Percentiles rank a stretch among this genome's conserved stretches.
These are phyloP conservation scores for Paramecium sexaurelia DNA, from an alignment of 73 alveolate genomes.

Conservation along the genomic window DNA sequence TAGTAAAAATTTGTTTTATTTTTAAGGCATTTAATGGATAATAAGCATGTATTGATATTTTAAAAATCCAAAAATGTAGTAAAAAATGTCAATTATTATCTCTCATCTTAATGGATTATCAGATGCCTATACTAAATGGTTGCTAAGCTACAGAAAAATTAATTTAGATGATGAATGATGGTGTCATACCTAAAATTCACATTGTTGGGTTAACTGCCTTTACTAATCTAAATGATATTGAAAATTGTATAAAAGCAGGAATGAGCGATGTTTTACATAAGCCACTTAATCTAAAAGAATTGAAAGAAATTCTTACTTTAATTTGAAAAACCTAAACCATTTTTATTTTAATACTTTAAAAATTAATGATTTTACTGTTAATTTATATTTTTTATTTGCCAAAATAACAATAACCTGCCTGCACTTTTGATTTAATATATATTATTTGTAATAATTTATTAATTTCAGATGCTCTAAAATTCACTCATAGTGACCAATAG, in stretches of 20 bases:
- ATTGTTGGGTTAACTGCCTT: conserved; percentile 31
- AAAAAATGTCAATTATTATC: background rate
- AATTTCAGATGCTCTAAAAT: background rate
- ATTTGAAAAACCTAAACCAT: conserved; percentile 4
- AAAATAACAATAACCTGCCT: background rate
- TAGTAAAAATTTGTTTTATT: background rate
- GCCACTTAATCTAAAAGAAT: conserved; percentile 39
- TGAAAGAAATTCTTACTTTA: conserved; percentile 32
- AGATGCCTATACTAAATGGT: conserved; percentile 51
- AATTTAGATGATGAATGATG: background rate
- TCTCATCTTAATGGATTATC: conserved; percentile 40
- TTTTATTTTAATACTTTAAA: background rate
- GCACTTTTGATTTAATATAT: background rate
- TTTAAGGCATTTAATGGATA: conserved; percentile 39
- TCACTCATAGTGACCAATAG: background rate
- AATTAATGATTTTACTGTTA: background rate
- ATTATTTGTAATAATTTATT: background rate
- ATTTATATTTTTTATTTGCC: background rate
- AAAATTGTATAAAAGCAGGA: conserved; percentile 20
- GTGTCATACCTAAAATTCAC: background rate
- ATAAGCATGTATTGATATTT: background rate
- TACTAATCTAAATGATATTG: background rate
- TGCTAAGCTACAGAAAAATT: background rate
- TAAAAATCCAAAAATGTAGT: background rate
- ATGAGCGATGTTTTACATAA: conserved; percentile 31